Evolutionary conservation across 495 filamentous ascomycete genomes (phyloP).

Genomic region (Aspergillus avenaceus): DNA sequence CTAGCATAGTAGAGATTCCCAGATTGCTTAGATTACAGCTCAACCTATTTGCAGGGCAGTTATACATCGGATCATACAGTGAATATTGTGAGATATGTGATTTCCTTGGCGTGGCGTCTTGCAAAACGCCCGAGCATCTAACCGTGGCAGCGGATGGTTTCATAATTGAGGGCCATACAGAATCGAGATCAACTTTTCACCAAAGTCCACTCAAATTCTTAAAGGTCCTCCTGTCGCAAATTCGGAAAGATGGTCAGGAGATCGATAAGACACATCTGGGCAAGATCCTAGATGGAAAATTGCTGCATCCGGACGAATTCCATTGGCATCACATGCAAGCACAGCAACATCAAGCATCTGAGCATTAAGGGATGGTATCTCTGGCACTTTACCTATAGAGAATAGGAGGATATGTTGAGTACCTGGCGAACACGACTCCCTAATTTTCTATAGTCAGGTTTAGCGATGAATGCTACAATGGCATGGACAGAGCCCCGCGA

Average conservation of each 20-base stretch:
- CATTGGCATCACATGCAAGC: not conserved
- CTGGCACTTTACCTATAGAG: no score
- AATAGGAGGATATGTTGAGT: no score
- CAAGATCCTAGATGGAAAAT: constrained; percentile 39
- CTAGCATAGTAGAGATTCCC: constrained; percentile 4
- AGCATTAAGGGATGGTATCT: not conserved
- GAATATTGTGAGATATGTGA: constrained; percentile 53
- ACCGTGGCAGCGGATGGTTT: constrained; percentile 30
- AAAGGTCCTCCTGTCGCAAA: constrained; percentile 40
- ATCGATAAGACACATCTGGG: constrained; percentile 55
- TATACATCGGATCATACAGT: constrained; percentile 52
- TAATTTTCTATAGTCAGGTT: no score
- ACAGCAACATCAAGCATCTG: not conserved
- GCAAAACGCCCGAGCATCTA: constrained; percentile 40
- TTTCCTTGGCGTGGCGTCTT: constrained; percentile 46
- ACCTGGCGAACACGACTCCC: no score
- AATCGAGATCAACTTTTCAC: constrained; percentile 28
- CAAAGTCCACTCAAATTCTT: constrained; percentile 54
- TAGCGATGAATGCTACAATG: no score
- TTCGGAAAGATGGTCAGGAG: constrained; percentile 46
- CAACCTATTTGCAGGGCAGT: constrained; percentile 64
- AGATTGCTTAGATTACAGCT: constrained; percentile 36
- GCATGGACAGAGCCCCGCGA: no score
- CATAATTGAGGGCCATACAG: constrained; percentile 15
- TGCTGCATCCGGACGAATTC: constrained; percentile 23